phyloP scores from a whole-genome alignment of 768 basidiomycete genomes.

The Macrolepiota albuminosa region DNA sequence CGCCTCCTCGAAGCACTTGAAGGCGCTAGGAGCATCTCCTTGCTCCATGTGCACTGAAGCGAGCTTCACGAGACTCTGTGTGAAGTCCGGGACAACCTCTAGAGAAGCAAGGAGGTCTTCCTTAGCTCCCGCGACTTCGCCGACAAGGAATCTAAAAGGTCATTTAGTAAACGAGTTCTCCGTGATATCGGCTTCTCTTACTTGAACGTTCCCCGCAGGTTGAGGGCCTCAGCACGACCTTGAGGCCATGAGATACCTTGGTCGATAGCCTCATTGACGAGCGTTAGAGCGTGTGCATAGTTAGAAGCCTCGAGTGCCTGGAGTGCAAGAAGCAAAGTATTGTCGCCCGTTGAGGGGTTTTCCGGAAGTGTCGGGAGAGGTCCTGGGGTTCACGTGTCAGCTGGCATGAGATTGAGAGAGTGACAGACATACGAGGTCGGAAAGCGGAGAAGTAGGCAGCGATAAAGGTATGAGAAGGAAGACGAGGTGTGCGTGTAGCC shows the following conservation, averaged over 20 bases:
- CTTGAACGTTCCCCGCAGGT: conserved; percentile 96
- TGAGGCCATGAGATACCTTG: conserved; percentile 77
- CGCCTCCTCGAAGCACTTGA: conserved; percentile 89
- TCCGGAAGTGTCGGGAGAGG: conserved; percentile 70
- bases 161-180: background rate
- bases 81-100: conserved; percentile 58
- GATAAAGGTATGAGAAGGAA: conserved; percentile 90
- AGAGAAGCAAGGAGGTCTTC: conserved; percentile 77
- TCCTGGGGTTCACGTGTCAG: conserved; percentile 32
- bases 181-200: conserved; percentile 29
- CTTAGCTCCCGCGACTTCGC: conserved; percentile 79
- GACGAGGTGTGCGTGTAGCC: conserved; percentile 64
- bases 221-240: conserved; percentile 83
- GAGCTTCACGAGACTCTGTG: conserved; percentile 93
- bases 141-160: conserved; percentile 72
- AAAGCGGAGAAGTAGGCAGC: conserved; percentile 97
- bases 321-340: conserved; percentile 74
- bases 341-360: conserved; percentile 72
- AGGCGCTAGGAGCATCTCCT: conserved; percentile 72
- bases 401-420: background rate
- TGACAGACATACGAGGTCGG: conserved; percentile 62
- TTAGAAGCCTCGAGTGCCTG: conserved; percentile 82
- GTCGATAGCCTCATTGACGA: conserved; percentile 81
- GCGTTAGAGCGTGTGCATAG: conserved; percentile 73
- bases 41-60: conserved; percentile 98